Evolutionary conservation across 768 basidiomycete genomes (phyloP).

Genomic region (Piloderma croceum): DNA sequence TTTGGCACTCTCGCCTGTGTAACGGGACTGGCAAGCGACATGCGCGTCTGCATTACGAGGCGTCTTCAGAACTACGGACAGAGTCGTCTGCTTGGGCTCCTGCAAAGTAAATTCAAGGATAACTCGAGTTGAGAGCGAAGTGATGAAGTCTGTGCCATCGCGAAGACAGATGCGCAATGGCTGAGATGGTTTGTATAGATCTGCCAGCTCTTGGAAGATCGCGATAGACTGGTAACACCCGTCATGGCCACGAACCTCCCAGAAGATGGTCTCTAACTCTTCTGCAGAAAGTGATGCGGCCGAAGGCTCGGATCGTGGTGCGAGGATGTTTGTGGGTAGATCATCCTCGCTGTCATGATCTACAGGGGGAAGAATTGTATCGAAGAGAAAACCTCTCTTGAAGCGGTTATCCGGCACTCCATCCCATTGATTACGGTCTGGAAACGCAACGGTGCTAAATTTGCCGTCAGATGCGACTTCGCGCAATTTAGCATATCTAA

Average conservation of each 20-base stretch:
- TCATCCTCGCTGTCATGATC: slow-evolving; percentile 4
- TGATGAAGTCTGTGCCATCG: slow-evolving; percentile 8
- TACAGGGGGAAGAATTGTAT: background rate
- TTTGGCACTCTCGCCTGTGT: slow-evolving; percentile 7
- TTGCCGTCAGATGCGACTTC: slow-evolving; percentile 7
- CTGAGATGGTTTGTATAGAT: slow-evolving; percentile 4
- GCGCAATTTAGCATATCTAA: slow-evolving; percentile 13
- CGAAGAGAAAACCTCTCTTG: slow-evolving; percentile 14
- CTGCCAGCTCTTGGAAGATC: slow-evolving; percentile 16
- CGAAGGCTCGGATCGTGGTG: slow-evolving; percentile 1
- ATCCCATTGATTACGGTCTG: background rate
- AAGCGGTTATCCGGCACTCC: background rate
- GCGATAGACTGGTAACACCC: slow-evolving; percentile 12
- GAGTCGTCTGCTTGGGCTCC: slow-evolving; percentile 5
- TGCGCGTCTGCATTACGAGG: too few relatives aligned
- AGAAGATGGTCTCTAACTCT: slow-evolving; percentile 15
- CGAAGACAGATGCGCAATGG: slow-evolving; percentile 11
- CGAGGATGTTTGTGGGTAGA: slow-evolving; percentile 16
- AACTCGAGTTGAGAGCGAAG: slow-evolving; percentile 1
- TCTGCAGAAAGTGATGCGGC: background rate
- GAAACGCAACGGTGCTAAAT: background rate
- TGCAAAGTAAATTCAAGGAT: slow-evolving; percentile 8
- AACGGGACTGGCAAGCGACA: slow-evolving; percentile 5
- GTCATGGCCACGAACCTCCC: slow-evolving; percentile 18
- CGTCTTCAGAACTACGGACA: slow-evolving; percentile 3